These are phyloP conservation scores for Metschnikowia anglica DNA, from an alignment of 805 yeast species.

Conservation along the genomic window DNA sequence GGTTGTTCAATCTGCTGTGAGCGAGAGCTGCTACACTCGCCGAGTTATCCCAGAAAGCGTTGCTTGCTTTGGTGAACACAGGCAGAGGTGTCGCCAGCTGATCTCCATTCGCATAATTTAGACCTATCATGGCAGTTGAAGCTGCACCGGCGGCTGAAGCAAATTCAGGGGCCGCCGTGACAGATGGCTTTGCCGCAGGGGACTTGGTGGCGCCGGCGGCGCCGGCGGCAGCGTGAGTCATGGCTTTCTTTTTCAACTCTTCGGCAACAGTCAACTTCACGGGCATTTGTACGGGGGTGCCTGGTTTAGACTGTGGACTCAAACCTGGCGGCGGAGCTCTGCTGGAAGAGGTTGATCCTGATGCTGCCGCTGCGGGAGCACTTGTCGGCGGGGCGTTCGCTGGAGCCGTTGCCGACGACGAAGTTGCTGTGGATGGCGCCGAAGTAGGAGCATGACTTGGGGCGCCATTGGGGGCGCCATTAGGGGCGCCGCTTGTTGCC, in stretches of 20 bases:
- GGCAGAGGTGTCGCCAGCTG: conserved; percentile 24
- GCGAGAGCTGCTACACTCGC: conserved; percentile 29
- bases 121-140: too few relatives aligned
- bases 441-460: neutral
- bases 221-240: conserved; percentile 16
- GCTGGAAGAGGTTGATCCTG: conserved; percentile 3
- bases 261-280: conserved; percentile 17
- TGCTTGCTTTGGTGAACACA: conserved; percentile 5
- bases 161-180: neutral
- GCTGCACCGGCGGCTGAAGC: neutral
- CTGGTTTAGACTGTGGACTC: conserved; percentile 16
- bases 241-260: conserved; percentile 21
- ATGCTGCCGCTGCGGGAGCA: conserved; percentile 4
- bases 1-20: conserved; percentile 47
- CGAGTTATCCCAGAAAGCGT: conserved; percentile 24
- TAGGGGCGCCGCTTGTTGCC: too few relatives aligned
- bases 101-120: conserved; percentile 5
- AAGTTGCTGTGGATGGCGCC: neutral
- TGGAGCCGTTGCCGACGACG: neutral
- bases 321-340: conserved; percentile 23
- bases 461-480: neutral
- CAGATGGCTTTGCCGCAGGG: conserved; percentile 1
- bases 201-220: conserved; percentile 6
- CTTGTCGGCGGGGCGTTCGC: neutral
- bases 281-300: conserved; percentile 14